Base-by-base conservation (phyloP, 257 asterid species). In the Solanum stenotomum region DNA sequence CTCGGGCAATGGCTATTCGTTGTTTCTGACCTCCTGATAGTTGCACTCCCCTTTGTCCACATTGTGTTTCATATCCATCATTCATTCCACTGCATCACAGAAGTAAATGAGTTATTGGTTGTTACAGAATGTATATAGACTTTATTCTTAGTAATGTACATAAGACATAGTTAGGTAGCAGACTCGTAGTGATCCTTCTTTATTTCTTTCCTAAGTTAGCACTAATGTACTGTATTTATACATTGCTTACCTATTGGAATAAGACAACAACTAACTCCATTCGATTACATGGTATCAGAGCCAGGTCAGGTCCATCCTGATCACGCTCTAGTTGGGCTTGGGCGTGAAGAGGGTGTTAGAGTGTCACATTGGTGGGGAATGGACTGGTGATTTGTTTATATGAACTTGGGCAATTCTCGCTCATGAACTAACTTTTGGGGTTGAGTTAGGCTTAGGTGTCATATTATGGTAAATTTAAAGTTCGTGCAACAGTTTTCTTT, bases 21-120 rank as follows among this genome's bases (percentile, higher is more conserved):
- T 95, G 98, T 46, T 94, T 95, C 87, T 95, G 98, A 23, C 98
- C 98, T 23, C 98, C 98, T 0, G 98, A 95, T 56, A 95, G 90
- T 61, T 95, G 98, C 27, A 61, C 92, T 71, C 98, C 98, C 77
- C 98, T 90, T 79, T 95, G 97, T 71, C 98, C 98, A 79, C 98
- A 94, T 63, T 88, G 92, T 10, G 98, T 95, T 12, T 94, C 94
- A 31, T 94, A 95, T 59, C 98, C 98, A 46, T 94, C 98, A 85
- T 92, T 91, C 97, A 94, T 94, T 29, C 95, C 98, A 89, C 98
- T 94, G 95, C 35, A 67, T 85, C 11, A 67, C 38, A 67, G 10
- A 87, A 87, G 68, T 31, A 85, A 71, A 4, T 68, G 56, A 87
- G 86, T 20, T 83, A 68, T 42, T 22, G 10, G 63, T 52, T 52